Conservation (phyloP, 805 yeast species). For the Saccharomycopsis capsularis region DNA sequence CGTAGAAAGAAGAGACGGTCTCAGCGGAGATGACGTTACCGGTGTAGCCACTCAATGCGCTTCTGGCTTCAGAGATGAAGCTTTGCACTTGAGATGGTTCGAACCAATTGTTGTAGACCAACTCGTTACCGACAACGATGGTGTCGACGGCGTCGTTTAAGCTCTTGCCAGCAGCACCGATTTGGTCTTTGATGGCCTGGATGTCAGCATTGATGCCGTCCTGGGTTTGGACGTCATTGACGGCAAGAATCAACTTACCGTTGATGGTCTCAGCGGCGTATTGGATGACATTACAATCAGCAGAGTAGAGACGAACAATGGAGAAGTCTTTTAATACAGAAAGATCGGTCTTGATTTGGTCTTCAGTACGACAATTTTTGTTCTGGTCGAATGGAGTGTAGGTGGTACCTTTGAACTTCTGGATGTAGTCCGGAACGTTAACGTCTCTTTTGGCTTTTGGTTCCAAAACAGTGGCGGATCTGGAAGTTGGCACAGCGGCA, state of each 20-base stretch:
- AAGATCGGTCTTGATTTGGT: constrained; percentile 42
- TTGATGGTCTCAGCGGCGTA: constrained; percentile 42
- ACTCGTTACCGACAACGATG: constrained; percentile 57
- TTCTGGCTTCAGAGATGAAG: constrained; percentile 43
- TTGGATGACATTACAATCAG: constrained; percentile 53
- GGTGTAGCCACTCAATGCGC: constrained; percentile 37
- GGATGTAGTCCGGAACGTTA: constrained; percentile 13
- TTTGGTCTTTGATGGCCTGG: constrained; percentile 35
- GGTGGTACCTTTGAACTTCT: constrained; percentile 46
- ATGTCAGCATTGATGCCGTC: constrained; percentile 9
- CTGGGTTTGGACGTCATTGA: constrained; percentile 43
- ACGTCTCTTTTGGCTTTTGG: constrained; percentile 15
- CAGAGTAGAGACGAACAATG: constrained; percentile 52
- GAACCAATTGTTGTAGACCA: constrained; percentile 47
- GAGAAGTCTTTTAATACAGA: constrained; percentile 37
- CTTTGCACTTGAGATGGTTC: constrained; percentile 38
- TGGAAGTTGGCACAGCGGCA: not conserved
- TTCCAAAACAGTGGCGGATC: not conserved
- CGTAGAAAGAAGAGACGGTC: constrained; percentile 49
- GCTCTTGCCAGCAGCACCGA: constrained; percentile 44
- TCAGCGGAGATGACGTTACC: constrained; percentile 58
- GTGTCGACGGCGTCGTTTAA: constrained; percentile 39
- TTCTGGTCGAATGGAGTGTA: constrained; percentile 57
- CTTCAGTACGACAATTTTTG: constrained; percentile 48
- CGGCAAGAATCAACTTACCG: constrained; percentile 48